Base-by-base conservation (phyloP, 2,329 filamentous ascomycete genomes). In the Microdochium nivale region DNA sequence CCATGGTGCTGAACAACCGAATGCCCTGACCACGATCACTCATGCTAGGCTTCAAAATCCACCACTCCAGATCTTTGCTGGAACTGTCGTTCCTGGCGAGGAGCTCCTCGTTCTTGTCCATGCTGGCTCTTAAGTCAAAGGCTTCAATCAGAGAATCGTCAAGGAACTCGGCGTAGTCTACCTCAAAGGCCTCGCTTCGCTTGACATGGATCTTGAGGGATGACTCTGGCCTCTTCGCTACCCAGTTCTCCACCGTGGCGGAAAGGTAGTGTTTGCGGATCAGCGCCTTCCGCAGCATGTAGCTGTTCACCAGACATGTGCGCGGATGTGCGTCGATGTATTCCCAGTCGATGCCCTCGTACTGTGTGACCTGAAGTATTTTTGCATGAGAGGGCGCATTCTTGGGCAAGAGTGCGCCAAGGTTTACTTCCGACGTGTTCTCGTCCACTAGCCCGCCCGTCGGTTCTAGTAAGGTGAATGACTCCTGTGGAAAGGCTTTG, bases 31-130 rank as follows among this genome's bases (percentile, higher is more conserved):
- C 94, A 24, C 92, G 81, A 65, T 99, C 94, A 67, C 90, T 96
- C 94, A 99, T 97, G 9, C 92, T 87, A 0, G 94, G 92, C 70
- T 99, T 99, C 54, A 99, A 69, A 58, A 99, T 97, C 94, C 94
- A 99, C 92, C 92, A 99, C 65, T 95, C 83, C 53, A 79, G 77
- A 43, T 78, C 71, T 27, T 68, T 58, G 13, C 54, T 47, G 23
- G 2, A 52, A 2, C 51, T 51, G 2, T 61, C 62, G 25, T 68
- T 65, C 8, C 16, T 43, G 13, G 46, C 46, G 9, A 21, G 55
- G 14, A 25, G 35, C 51, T 49, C 47, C 49, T 79, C 80, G 59
- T 96, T 96, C 47, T 75, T 76, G 30, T 80, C 79, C 67, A 95
- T 78, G 59, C 87, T 91, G 52, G 89, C 88, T 21, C 85, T 78